Evolutionary conservation across 2,329 filamentous ascomycete species (phyloP).

Genomic region (Phoma sp.): DNA sequence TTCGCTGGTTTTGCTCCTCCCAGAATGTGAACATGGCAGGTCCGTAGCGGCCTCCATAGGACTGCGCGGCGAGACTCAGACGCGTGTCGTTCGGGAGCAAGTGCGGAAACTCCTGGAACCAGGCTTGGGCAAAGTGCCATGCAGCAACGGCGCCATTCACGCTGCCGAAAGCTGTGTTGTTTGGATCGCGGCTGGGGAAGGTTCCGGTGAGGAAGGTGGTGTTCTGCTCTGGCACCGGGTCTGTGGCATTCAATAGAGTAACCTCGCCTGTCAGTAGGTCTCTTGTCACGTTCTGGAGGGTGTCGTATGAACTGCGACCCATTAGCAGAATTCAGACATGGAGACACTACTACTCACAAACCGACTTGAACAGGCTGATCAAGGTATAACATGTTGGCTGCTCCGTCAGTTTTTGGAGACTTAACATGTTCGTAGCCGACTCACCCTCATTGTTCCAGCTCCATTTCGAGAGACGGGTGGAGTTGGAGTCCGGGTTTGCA

Average conservation of each 20-base stretch:
- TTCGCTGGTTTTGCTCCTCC: conserved; percentile 60
- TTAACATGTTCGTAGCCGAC: background rate
- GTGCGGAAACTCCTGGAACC: conserved; percentile 32
- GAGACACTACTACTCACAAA: conserved; percentile 40
- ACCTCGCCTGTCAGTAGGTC: conserved; percentile 24
- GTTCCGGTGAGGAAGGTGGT: conserved; percentile 26
- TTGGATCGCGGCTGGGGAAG: conserved; percentile 23
- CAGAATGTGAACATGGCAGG: conserved; percentile 62
- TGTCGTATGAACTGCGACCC: conserved; percentile 53
- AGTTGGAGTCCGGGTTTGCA: conserved; percentile 27
- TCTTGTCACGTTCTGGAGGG: conserved; percentile 26
- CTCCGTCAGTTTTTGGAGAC: background rate
- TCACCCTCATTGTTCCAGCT: conserved; percentile 39
- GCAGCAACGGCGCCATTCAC: conserved; percentile 27
- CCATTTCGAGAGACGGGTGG: conserved; percentile 25
- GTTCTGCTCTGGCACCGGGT: conserved; percentile 24
- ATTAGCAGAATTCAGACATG: too few relatives aligned
- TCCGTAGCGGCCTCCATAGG: conserved; percentile 63
- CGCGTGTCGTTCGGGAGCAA: conserved; percentile 26
- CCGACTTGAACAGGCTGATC: conserved; percentile 69
- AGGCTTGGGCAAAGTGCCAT: conserved; percentile 30
- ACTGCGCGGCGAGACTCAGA: conserved; percentile 28
- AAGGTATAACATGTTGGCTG: conserved; percentile 62
- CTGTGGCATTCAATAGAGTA: conserved; percentile 19
- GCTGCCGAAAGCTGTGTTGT: conserved; percentile 26